Conservation (phyloP, 352 stramenopile genomes). For the Phytophthora pseudosyringae region DNA sequence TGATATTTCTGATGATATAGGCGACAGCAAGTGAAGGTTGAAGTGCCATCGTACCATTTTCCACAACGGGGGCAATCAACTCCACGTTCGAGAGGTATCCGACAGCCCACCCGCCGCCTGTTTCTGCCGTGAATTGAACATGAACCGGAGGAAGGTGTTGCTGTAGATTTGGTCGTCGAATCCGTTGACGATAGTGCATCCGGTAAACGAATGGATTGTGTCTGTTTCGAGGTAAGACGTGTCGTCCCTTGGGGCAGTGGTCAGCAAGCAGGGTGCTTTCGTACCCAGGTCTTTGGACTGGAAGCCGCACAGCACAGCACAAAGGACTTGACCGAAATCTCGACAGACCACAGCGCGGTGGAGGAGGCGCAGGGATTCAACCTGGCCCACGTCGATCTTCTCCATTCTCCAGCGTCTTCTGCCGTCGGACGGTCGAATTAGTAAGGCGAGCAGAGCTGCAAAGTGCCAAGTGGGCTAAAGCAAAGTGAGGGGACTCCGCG, state of each 20-base stretch:
- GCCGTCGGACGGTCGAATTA: no score
- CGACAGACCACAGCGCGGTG: slow-evolving; percentile 31
- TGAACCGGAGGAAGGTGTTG: slow-evolving; percentile 28
- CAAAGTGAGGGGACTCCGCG: no score
- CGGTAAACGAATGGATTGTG: slow-evolving; percentile 10
- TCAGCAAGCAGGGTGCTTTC: slow-evolving; percentile 21
- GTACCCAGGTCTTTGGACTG: slow-evolving; percentile 25
- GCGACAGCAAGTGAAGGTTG: no score
- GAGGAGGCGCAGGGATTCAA: no score
- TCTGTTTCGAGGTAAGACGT: slow-evolving; percentile 38
- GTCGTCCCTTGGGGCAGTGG: slow-evolving; percentile 26
- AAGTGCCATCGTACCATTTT: no score
- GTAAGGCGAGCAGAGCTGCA: no score
- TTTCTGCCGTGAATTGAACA: slow-evolving; percentile 26
- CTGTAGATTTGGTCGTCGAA: slow-evolving; percentile 34
- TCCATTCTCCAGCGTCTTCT: no score
- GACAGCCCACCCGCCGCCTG: slow-evolving; percentile 34
- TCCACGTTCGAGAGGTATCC: slow-evolving; percentile 24
- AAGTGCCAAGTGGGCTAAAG: no score
- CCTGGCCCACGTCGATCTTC: no score
- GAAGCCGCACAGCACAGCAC: slow-evolving; percentile 22
- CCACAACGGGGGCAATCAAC: slow-evolving; percentile 26
- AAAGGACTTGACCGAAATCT: slow-evolving; percentile 23
- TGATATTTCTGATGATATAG: no score
- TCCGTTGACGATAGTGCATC: slow-evolving; percentile 4